phyloP scores from a whole-genome alignment of 352 stramenopile species.

The Globisporangium okanoganense region DNA sequence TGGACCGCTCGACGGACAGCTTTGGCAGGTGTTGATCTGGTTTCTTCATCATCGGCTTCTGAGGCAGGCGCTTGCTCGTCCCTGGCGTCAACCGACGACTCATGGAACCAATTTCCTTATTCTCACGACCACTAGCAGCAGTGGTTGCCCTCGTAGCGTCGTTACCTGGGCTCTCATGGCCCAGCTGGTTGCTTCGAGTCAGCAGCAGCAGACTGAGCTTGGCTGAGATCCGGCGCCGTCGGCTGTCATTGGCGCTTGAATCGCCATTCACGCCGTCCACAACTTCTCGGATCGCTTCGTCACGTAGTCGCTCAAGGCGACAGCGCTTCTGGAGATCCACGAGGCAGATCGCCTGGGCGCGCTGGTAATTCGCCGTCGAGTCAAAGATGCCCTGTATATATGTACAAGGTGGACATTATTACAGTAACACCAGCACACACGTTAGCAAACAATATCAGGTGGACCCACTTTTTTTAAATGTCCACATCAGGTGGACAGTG shows the following conservation, averaged over 20 bases:
- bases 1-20: not conserved
- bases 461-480: not conserved
- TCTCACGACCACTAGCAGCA: not conserved
- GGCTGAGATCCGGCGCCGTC: slow-evolving; percentile 1
- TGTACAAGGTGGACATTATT: not conserved
- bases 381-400: slow-evolving; percentile 52
- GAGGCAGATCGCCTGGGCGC: slow-evolving; percentile 62
- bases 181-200: slow-evolving; percentile 15
- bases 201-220: slow-evolving; percentile 16
- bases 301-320: slow-evolving; percentile 55
- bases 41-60: not conserved
- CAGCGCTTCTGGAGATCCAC: slow-evolving; percentile 65
- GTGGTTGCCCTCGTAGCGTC: not conserved
- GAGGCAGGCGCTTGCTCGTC: not conserved
- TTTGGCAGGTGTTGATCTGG: not conserved
- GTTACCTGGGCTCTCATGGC: not conserved
- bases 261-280: slow-evolving; percentile 16
- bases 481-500: not conserved
- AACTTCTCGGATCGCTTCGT: slow-evolving; percentile 59
- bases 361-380: slow-evolving; percentile 45
- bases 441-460: no score
- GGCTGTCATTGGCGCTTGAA: not conserved
- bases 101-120: not conserved
- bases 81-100: not conserved
- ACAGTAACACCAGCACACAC: no score